Percentiles rank a stretch among this genome's conserved stretches.
Conservation (phyloP, 768 basidiomycete genomes). For the Mrakia gelida region DNA sequence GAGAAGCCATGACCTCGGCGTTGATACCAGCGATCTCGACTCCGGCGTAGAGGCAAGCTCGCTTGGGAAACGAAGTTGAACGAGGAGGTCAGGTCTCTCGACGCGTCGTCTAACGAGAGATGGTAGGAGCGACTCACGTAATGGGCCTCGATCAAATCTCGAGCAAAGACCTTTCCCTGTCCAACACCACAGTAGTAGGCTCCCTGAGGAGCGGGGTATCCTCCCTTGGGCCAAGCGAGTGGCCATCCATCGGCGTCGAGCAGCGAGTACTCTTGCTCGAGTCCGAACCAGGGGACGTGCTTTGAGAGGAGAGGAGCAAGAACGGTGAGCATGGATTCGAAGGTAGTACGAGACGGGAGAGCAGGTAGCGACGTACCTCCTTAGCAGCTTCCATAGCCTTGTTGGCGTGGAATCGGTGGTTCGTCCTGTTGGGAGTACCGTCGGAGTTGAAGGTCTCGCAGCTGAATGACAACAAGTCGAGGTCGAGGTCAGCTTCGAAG, state of each 20-base stretch:
- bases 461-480: slow-evolving; percentile 41
- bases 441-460: slow-evolving; percentile 99
- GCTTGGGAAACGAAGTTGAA: background rate
- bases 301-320: no score
- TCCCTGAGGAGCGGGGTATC: slow-evolving; percentile 98
- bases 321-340: no score
- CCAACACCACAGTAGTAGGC: slow-evolving; percentile 99
- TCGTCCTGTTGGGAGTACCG: slow-evolving; percentile 94
- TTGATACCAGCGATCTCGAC: slow-evolving; percentile 99
- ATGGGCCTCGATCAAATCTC: slow-evolving; percentile 98
- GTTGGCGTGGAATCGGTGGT: slow-evolving; percentile 86
- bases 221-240: slow-evolving; percentile 95
- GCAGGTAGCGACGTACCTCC: slow-evolving; percentile 23
- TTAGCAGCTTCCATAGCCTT: slow-evolving; percentile 94
- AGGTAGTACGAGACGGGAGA: no score
- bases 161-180: slow-evolving; percentile 96
- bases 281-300: slow-evolving; percentile 85
- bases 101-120: background rate
- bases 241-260: slow-evolving; percentile 87
- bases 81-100: background rate
- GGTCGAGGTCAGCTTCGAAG: background rate
- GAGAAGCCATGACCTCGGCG: slow-evolving; percentile 98
- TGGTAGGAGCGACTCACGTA: slow-evolving; percentile 50
- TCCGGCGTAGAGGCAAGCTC: slow-evolving; percentile 77
- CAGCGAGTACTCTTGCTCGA: slow-evolving; percentile 98